Conservation (phyloP, 768 basidiomycete genomes). For the Xerocomellus intermedius region DNA sequence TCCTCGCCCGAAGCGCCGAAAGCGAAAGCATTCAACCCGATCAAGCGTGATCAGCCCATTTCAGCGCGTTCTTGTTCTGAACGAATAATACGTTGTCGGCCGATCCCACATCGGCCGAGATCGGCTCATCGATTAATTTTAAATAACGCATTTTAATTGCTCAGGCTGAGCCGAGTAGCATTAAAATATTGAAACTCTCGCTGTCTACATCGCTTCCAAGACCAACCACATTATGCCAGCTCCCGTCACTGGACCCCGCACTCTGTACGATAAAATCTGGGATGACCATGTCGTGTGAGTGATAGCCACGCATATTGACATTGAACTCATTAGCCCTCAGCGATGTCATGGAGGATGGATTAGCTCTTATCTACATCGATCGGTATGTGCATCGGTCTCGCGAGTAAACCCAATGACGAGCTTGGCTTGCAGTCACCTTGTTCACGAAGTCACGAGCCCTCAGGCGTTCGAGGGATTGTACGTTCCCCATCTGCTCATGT, state of each 20-base stretch:
- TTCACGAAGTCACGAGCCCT: slow-evolving; percentile 93
- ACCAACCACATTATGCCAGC: slow-evolving; percentile 42
- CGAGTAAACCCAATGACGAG: neutral
- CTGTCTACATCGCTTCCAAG: slow-evolving; percentile 1
- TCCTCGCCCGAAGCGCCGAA: too few species aligned
- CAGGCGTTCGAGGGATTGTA: slow-evolving; percentile 89
- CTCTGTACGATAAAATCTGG: slow-evolving; percentile 97
- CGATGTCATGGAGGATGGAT: slow-evolving; percentile 69
- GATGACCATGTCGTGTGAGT: slow-evolving; percentile 92
- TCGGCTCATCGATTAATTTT: neutral
- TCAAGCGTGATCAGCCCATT: too few species aligned
- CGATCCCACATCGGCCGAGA: slow-evolving; percentile 18
- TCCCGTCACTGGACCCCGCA: slow-evolving; percentile 64
- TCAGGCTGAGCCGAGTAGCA: neutral
- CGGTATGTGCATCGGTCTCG: slow-evolving; percentile 42
- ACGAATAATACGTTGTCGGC: neutral
- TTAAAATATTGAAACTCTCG: neutral
- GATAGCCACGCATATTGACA: slow-evolving; percentile 5
- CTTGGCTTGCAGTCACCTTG: slow-evolving; percentile 44
- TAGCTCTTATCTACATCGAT: slow-evolving; percentile 82
- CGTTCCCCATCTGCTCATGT: slow-evolving; percentile 24
- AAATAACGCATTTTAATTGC: neutral
- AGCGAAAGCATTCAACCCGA: too few species aligned
- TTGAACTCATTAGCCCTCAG: slow-evolving; percentile 37
- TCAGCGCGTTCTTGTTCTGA: too few species aligned